Conservation (phyloP, 306 rosid species). For the Vachellia pachyceras region DNA sequence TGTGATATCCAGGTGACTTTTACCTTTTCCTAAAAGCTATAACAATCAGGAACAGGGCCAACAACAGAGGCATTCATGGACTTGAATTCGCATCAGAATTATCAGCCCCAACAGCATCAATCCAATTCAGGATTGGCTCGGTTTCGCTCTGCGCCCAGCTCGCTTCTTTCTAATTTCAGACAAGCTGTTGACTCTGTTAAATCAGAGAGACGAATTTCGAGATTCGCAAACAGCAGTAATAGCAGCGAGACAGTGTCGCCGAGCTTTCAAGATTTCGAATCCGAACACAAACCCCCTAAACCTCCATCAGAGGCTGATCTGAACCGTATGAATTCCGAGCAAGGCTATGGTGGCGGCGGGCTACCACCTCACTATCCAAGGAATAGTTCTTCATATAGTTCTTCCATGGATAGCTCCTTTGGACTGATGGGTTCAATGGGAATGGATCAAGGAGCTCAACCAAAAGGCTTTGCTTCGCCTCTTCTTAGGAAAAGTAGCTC, state of each 20-base stretch:
- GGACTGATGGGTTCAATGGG: conserved; percentile 56
- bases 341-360: conserved; percentile 47
- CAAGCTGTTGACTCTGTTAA: conserved; percentile 29
- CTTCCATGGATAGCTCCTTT: conserved; percentile 49
- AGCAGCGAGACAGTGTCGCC: conserved; percentile 45
- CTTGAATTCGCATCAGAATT: conserved; percentile 52
- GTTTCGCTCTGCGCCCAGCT: conserved; percentile 85
- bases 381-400: too few relatives aligned
- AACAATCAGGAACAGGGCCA: not conserved
- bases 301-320: conserved; percentile 18
- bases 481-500: conserved; percentile 69
- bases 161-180: conserved; percentile 53
- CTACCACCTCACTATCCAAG: conserved; percentile 71
- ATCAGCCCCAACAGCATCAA: conserved; percentile 47
- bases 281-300: conserved; percentile 48
- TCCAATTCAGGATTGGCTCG: conserved; percentile 74
- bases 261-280: conserved; percentile 45
- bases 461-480: conserved; percentile 42
- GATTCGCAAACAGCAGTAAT: conserved; percentile 42
- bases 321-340: conserved; percentile 51
- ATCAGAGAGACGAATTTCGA: conserved; percentile 50
- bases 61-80: conserved; percentile 54
- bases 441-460: conserved; percentile 40
- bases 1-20: conserved; percentile 39
- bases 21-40: conserved; percentile 32